A percentile compares a stretch with the other conserved stretches of the same genome.
These are phyloP conservation scores for Chloranthus sessilifolius DNA, from an alignment of 164 flowering plant genomes.

Conservation along the genomic window DNA sequence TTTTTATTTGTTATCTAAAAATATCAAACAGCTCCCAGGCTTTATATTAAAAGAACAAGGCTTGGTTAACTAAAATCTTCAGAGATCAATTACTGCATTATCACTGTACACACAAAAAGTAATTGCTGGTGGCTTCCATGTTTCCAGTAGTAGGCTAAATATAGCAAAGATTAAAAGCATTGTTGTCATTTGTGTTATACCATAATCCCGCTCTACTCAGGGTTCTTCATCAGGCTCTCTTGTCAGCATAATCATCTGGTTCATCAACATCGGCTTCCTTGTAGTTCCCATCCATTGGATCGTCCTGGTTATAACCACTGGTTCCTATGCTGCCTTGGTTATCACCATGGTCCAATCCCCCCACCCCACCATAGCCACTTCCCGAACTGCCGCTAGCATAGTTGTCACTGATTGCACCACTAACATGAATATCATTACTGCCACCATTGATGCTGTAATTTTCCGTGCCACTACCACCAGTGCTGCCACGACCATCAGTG, in stretches of 20 bases:
- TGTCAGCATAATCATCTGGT: slow-evolving; percentile 37
- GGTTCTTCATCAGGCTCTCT: slow-evolving; percentile 19
- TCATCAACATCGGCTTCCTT: slow-evolving; percentile 38
- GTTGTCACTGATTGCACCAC: slow-evolving; percentile 8
- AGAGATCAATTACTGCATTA: too few relatives aligned
- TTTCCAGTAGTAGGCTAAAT: too few relatives aligned
- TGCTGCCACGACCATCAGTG: slow-evolving; percentile 6
- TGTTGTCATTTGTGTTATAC: too few relatives aligned
- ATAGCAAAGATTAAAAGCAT: too few relatives aligned
- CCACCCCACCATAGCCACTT: not conserved
- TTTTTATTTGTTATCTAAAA: too few relatives aligned
- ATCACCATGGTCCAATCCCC: not conserved
- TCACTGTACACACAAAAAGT: too few relatives aligned
- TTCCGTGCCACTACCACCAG: slow-evolving; percentile 5
- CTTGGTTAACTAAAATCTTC: too few relatives aligned
- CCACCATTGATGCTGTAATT: not conserved
- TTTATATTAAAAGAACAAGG: too few relatives aligned
- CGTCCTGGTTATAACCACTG: slow-evolving; percentile 12
- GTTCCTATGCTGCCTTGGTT: not conserved
- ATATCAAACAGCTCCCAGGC: too few relatives aligned
- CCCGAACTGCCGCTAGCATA: slow-evolving; percentile 7
- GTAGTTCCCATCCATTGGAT: slow-evolving; percentile 16
- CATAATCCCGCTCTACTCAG: too few relatives aligned
- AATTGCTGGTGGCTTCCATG: too few relatives aligned
- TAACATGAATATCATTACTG: slow-evolving; percentile 10